Conservation (phyloP, 1,284 basidiomycete genomes). For the Lentinus polychrous region DNA sequence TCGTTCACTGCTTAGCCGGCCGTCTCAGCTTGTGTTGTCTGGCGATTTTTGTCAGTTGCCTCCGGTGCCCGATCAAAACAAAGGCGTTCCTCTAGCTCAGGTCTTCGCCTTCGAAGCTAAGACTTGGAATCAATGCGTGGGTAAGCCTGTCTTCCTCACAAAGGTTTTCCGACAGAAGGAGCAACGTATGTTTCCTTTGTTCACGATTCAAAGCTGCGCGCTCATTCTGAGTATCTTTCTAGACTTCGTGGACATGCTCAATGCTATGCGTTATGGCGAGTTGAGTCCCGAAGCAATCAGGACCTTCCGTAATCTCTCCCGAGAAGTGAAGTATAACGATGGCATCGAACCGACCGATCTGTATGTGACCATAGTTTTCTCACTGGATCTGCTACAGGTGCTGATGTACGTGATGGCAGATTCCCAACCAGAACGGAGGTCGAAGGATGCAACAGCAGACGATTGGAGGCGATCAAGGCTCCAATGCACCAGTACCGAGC, state of each 20-base stretch:
- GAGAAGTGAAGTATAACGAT: constrained; percentile 57
- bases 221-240: not conserved
- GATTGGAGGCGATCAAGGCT: constrained; percentile 30
- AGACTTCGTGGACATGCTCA: constrained; percentile 69
- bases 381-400: no score
- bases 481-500: constrained; percentile 31
- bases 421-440: constrained; percentile 60
- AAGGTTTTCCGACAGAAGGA: constrained; percentile 40
- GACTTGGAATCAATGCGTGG: constrained; percentile 47
- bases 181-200: constrained; percentile 36
- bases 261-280: constrained; percentile 60
- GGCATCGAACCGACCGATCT: constrained; percentile 81
- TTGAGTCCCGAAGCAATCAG: constrained; percentile 39
- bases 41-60: constrained; percentile 81
- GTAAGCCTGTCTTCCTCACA: constrained; percentile 29
- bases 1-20: not conserved
- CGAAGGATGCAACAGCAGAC: constrained; percentile 44
- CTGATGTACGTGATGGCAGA: no score
- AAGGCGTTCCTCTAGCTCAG: constrained; percentile 25
- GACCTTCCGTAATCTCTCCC: constrained; percentile 55
- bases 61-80: constrained; percentile 48
- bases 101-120: constrained; percentile 64
- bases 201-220: not conserved
- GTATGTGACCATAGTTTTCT: no score
- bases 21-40: constrained; percentile 55